These are phyloP conservation scores for Sphaerostilbella broomeana DNA, from an alignment of 2,329 filamentous ascomycete species.

Conservation along the genomic window DNA sequence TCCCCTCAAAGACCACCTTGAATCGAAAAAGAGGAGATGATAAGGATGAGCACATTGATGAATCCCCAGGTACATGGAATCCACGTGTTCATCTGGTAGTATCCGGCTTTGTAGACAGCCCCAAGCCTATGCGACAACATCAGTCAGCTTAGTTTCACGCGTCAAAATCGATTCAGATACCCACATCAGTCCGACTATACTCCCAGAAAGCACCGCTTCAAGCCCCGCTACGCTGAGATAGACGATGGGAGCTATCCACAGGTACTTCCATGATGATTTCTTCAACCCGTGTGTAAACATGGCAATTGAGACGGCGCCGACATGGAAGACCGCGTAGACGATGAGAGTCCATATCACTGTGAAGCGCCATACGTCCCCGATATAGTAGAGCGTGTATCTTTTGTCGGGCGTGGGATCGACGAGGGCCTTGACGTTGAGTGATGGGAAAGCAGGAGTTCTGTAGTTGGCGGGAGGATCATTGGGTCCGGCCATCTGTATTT, in stretches of 20 bases:
- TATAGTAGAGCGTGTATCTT: conserved; percentile 60
- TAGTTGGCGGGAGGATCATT: conserved; percentile 46
- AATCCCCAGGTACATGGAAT: conserved; percentile 84
- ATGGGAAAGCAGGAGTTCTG: conserved; percentile 66
- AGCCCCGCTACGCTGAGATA: conserved; percentile 66
- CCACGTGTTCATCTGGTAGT: conserved; percentile 91
- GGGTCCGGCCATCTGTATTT: conserved; percentile 20
- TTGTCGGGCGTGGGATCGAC: conserved; percentile 36
- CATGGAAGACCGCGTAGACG: conserved; percentile 67
- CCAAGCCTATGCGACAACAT: conserved; percentile 53
- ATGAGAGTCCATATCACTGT: conserved; percentile 82
- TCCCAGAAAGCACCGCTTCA: conserved; percentile 74
- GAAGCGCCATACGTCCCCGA: conserved; percentile 77
- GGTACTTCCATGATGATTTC: conserved; percentile 48
- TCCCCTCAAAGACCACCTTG: conserved; percentile 81
- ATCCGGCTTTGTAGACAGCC: conserved; percentile 72
- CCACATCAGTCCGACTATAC: conserved; percentile 72
- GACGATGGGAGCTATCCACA: conserved; percentile 66
- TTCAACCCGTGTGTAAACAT: conserved; percentile 62
- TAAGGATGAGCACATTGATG: conserved; percentile 74
- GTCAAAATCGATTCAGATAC: conserved; percentile 25
- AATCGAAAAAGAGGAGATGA: conserved; percentile 87
- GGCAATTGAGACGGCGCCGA: conserved; percentile 65
- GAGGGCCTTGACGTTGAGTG: conserved; percentile 66
- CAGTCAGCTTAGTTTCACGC: not conserved